Base-by-base conservation (phyloP, 2,329 filamentous ascomycete species). In the Epichloe brachyelytri region DNA sequence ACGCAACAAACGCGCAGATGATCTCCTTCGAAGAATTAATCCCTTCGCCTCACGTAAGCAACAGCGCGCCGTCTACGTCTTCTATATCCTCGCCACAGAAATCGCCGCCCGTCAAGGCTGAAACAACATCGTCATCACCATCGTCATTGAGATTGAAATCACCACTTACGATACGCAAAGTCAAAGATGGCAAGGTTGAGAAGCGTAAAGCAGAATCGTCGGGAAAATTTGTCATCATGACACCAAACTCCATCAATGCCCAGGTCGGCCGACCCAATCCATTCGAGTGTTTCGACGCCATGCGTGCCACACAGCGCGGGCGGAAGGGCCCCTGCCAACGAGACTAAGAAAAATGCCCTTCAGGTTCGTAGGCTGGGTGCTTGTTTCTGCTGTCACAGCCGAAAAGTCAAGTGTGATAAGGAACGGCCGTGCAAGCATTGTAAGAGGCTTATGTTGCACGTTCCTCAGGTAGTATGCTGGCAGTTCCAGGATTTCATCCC, bases 351-450 rank as follows among this genome's bases (percentile, higher is more conserved):
- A 61, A 74, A 69, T 44, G 77, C 77, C 1, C 66, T 79, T 2
- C 70, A 76, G 51, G 75, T 80, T 11, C 71, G 77, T 15, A 70
- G 76, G 34, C 62, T 69, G 4, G 77, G 77, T 5, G 77, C 77
- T 10, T 80, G 77, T 59, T 80, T 80, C 65, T 78, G 75, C 64
- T 80, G 77, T 58, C 76, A 77, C 58, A 74, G 72, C 52, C 74
- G 77, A 56, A 80, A 80, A 61, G 77, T 80, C 50, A 76, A 74
- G 60, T 80, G 77, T 55, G 75, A 78, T 60, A 71, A 72, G 55
- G 70, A 76, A 57, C 66, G 77, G 44, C 76, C 77, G 0, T 80
- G 77, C 63, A 72, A 71, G 61, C 78, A 74, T 64, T 80, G 77
- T 67, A 71, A 68, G 56, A 76, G 77, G 62, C 68, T 79, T 49